Evolutionary conservation across 176 grass and related monocot species (phyloP), one percentile per base, ranked within the genome.

Genomic region (Aegilops umbellulata): DNA sequence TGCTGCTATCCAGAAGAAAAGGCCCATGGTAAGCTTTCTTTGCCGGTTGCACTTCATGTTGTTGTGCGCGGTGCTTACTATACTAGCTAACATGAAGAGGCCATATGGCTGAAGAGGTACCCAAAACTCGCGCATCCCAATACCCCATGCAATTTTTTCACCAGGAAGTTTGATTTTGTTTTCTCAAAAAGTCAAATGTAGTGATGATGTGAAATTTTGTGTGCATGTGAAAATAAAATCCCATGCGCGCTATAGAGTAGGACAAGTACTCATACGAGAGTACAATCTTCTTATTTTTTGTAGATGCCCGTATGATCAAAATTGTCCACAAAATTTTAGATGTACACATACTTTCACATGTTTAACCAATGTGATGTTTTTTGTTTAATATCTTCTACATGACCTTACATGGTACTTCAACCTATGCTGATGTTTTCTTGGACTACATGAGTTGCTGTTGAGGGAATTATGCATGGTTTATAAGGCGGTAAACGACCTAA

Each of bases 1-100:
- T 89, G 86, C 88, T 64, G 38, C 76, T 87, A 47, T 84, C 41
- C 86, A 80, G 70, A 98, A 95, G 86, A 98, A 91, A 86, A 88
- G 65, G 20, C 78, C 82, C 46, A 89, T 86, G 27, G 96, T 98
- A 89, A 51, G 82, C 83, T 86, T 76, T 17, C 22, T 60, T 36
- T 36, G 7, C 35, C 35, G 35, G 35, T 36, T 36, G 35, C 35
- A 36, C 35, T 36, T 36, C 35, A 36, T 70, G 29, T 30, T 19
- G 11, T 42, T 76, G 19, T 47, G 12, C 53, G 36, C 61, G 26
- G 47, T 42, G 74, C 24, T 69, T 70, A 61, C 60, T 46, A 61
- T 42, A 60, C 36, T 49, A 87, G 34, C n/a, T 44, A 14, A 38
- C 23, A 4, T 70, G 25, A 64, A 80, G 22, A 38, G 8, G 34